Evolutionary conservation across 1,139 yeast species (phyloP), one percentile per base, ranked within the genome.

Genomic region (Lodderomyces elongisporus): DNA sequence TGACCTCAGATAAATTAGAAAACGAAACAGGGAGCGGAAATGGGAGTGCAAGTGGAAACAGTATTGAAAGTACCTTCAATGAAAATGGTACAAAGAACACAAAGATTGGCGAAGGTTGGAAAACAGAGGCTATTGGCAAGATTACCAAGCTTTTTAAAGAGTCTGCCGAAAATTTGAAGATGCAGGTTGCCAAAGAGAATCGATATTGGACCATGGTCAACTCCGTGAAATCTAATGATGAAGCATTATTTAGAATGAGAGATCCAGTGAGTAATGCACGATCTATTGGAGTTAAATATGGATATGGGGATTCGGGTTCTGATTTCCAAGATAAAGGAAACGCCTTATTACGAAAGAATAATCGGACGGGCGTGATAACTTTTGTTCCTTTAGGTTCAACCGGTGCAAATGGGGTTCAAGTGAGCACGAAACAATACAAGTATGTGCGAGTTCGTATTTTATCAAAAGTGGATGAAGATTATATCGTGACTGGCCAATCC

Each of bases 251-350:
- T 49, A 84, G 84, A 48, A 68, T 81, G 25, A 69, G 79, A 37
- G 82, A 77, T 36, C 79, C 52, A 45, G 66, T 29, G 10, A 57
- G 51, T 24, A 77, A 77, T 25, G 59, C 70, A 42, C 32, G 64
- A 33, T 65, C 71, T 14, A 65, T 89, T 28, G 94, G 89, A 2
- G 82, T 89, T 24, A 85, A 85, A 48, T 89, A 84, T 51, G 97
- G 97, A 0, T 91, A 77, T 56, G 91, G 84, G 7, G 96, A 88
- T 54, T 79, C 95, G 0, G 98, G 97, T 0, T 85, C 95, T 1
- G 74, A 69, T 23, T 85, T 75, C 47, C 60, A 61, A 35, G 93
- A 85, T 45, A 72, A 74, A 42, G 96, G 96, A 1, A 60, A 80
- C 28, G 96, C 95, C 0, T 56, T 81, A 1, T 60, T 87, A 38